Base-by-base conservation (phyloP, 306 rosid species). In the Cicer pinnatifidum region DNA sequence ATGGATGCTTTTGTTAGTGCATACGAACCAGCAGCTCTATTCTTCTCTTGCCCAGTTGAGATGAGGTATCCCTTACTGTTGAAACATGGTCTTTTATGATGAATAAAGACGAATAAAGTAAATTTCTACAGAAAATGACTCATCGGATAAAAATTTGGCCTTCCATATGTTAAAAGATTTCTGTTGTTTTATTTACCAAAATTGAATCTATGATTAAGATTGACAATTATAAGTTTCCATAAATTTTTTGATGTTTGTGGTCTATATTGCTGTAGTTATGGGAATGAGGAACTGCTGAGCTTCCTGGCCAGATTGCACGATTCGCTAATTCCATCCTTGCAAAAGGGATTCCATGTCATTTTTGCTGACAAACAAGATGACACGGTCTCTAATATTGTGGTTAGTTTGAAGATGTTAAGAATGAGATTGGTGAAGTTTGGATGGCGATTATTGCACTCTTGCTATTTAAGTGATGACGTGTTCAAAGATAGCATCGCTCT, bases 261-360 rank as follows among this genome's bases (percentile, higher is more conserved):
- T 78, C 48, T 81, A 51, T 80, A 39, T 77, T 45, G 54, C 51
- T 85, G 80, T 87, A 95, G 99, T 70, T 69, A 80, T 68, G 97
- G 96, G 73, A 90, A 85, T 54, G 97, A 86, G 82, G 99, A 88
- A 79, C 82, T 90, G 78, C 80, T 91, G 11, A 79, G 89, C 81
- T 69, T 92, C 78, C 93, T 95, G 84, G 93, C 89, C 73, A 88
- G 85, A 82, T 79, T 95, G 91, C 93, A 95, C 81, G 97, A 90
- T 85, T 88, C 89, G 44, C 86, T 95, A 13, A 85, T 90, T 85
- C 96, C 99, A 47, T 88, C 82, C 71, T 77, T 82, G 68, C 86
- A 80, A 68, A 88, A 39, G 86, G 83, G 88, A 45, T 82, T 85
- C 86, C 72, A 37, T 43, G 40, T 51, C 54, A 79, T 85, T 79